Conservation (phyloP, 140 eudicot species). For the Senecio squalidus region DNA sequence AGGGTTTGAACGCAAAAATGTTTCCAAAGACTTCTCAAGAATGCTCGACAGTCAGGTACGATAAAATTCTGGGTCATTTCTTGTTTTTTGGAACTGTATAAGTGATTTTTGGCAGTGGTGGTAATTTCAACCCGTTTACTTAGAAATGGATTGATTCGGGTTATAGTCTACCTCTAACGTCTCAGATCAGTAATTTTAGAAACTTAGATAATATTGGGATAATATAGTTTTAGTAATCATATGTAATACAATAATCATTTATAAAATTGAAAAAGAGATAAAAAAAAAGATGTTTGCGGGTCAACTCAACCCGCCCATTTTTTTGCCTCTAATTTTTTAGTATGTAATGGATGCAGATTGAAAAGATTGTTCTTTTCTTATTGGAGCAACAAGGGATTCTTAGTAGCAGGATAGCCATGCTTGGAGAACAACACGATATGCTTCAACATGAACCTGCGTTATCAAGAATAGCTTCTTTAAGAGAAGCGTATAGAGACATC, state of each 20-base stretch:
- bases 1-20: constrained; percentile 58
- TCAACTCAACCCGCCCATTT: too few relatives aligned
- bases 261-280: too few relatives aligned
- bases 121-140: too few relatives aligned
- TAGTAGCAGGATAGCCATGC: constrained; percentile 61
- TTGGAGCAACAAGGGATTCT: constrained; percentile 93
- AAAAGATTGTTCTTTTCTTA: constrained; percentile 76
- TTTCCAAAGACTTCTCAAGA: constrained; percentile 91
- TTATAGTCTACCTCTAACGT: too few relatives aligned
- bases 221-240: too few relatives aligned
- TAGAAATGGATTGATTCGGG: too few relatives aligned
- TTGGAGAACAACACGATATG: constrained; percentile 55
- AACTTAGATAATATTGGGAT: too few relatives aligned
- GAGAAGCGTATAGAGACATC: constrained; percentile 73
- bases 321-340: too few relatives aligned
- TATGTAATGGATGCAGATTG: constrained; percentile 49
- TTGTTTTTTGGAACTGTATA: not conserved
- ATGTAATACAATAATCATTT: too few relatives aligned
- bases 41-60: constrained; percentile 87
- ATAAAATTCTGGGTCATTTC: not conserved
- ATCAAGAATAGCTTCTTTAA: constrained; percentile 48
- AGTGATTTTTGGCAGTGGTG: not conserved
- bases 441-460: constrained; percentile 59
- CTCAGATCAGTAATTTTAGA: too few relatives aligned
- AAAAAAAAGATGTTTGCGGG: too few relatives aligned